Base-by-base conservation (phyloP, 2,329 filamentous ascomycete genomes). In the Pseudonectria foliicola region DNA sequence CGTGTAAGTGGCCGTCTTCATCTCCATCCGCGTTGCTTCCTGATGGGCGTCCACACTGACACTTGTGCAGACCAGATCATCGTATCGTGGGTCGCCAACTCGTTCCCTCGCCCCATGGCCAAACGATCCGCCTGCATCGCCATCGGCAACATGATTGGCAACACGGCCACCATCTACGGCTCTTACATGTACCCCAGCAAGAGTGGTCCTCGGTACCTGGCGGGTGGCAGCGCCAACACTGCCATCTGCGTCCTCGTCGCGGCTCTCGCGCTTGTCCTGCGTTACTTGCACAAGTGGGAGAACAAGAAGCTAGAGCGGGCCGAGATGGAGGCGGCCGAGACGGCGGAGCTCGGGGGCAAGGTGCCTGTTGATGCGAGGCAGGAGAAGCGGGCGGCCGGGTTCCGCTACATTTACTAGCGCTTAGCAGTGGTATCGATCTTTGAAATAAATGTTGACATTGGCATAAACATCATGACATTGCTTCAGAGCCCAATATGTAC, bases 91-190 rank as follows among this genome's bases (percentile, higher is more conserved):
- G 77, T 86, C 24, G 75, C 77, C 4, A 83, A 85, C 43, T 80
- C 82, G 7, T 71, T 87, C 25, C 80, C 82, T 0, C 83, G 82
- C 56, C 80, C 82, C 2, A 57, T 81, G 3, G 80, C 78, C 3
- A 77, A 81, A 31, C 71, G 80, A 2, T 82, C 81, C 4, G 72
- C 73, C 2, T 71, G 71, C 4, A 80, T 85, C 33, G 75, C 80
- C 7, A 68, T 85, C n/a, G 61, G 80, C 31, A 82, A 83, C 49
- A 60, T 82, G 45, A 64, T 85, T 27, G 82, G 80, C 0, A 82
- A 82, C 52, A 72, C 57, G 7, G 65, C 66, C 1, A 66, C 59
- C 31, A 68, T 70, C 26, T 71, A 71, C 32, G 57, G 57, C 11
- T 61, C 59, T 5, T 71, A 71, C 48, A 66, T 71, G 64, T 72